phyloP scores from a whole-genome alignment of 1,284 basidiomycete species.

The Moniliophthora roreri region DNA sequence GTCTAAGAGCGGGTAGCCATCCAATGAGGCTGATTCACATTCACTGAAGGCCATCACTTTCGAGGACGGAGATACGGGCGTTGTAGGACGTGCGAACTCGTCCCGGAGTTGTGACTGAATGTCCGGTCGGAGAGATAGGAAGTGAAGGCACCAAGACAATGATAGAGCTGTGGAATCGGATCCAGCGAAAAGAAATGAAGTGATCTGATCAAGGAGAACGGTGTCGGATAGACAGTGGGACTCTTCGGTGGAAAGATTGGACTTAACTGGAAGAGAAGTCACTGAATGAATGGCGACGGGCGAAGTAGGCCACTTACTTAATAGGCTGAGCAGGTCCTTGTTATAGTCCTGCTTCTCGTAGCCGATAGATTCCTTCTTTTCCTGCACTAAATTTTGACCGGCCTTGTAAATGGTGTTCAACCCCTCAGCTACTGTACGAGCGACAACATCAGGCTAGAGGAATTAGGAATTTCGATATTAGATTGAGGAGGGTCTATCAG shows the following conservation, averaged over 20 bases:
- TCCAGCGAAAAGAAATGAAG: conserved; percentile 52
- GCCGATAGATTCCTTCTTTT: conserved; percentile 37
- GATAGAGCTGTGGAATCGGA: conserved; percentile 56
- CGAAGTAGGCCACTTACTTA: conserved; percentile 36
- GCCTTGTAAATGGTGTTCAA: conserved; percentile 36
- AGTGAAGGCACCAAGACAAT: conserved; percentile 53
- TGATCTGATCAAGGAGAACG: conserved; percentile 51
- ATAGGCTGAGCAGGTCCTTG: conserved; percentile 46
- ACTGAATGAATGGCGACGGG: conserved; percentile 4
- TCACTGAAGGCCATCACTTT: not conserved
- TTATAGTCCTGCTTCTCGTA: conserved; percentile 31
- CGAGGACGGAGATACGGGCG: conserved; percentile 17
- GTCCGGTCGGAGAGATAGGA: conserved; percentile 46
- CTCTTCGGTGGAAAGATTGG: conserved; percentile 42
- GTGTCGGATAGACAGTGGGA: conserved; percentile 44
- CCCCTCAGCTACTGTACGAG: conserved; percentile 35
- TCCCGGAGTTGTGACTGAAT: conserved; percentile 46
- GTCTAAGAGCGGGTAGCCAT: conserved; percentile 52
- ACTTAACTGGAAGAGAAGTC: conserved; percentile 37
- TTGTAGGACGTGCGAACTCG: conserved; percentile 28
- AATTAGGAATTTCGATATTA: too few relatives aligned
- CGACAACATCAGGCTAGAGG: conserved; percentile 39
- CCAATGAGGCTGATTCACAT: conserved; percentile 35
- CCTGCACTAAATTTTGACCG: conserved; percentile 39
- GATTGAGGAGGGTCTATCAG: too few relatives aligned